Conservation (phyloP, 2,329 filamentous ascomycete genomes). For the Cordyceps farinosa region DNA sequence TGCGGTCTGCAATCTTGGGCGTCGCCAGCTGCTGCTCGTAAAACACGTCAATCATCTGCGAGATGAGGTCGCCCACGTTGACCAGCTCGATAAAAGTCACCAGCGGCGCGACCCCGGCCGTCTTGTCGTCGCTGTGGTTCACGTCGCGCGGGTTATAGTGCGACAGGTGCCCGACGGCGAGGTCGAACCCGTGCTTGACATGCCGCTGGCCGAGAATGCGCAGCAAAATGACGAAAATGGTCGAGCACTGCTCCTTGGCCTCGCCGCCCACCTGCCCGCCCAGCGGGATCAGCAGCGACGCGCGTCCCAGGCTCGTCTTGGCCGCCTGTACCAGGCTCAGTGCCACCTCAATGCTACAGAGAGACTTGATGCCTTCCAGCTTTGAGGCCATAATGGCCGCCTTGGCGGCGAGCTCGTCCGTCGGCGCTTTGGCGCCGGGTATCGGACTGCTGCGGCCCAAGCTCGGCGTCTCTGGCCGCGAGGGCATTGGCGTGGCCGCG, state of each 20-base stretch:
- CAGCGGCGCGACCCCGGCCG: slow-evolving; percentile 74
- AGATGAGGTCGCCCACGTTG: slow-evolving; percentile 95
- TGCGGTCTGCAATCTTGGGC: slow-evolving; percentile 79
- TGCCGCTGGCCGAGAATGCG: slow-evolving; percentile 82
- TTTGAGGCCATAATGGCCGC: slow-evolving; percentile 95
- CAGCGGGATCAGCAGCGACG: slow-evolving; percentile 75
- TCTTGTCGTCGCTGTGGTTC: slow-evolving; percentile 56
- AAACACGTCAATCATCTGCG: slow-evolving; percentile 98
- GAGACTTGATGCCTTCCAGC: slow-evolving; percentile 86
- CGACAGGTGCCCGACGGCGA: slow-evolving; percentile 85
- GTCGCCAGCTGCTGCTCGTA: slow-evolving; percentile 91
- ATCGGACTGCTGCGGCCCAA: slow-evolving; percentile 36
- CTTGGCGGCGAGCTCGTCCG: slow-evolving; percentile 89
- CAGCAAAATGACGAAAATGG: slow-evolving; percentile 81
- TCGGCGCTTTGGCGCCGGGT: slow-evolving; percentile 65
- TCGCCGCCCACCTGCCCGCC: slow-evolving; percentile 78
- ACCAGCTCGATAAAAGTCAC: slow-evolving; percentile 96
- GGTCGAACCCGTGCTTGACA: slow-evolving; percentile 89
- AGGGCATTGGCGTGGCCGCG: slow-evolving; percentile 35
- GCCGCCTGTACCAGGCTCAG: slow-evolving; percentile 84
- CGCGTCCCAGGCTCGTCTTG: slow-evolving; percentile 81
- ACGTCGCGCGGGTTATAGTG: slow-evolving; percentile 87
- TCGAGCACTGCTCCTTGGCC: slow-evolving; percentile 81
- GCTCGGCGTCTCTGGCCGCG: slow-evolving; percentile 50
- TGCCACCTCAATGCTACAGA: slow-evolving; percentile 96